Base-by-base conservation (phyloP, 2,329 filamentous ascomycete genomes). In the Aspergillus sp. region DNA sequence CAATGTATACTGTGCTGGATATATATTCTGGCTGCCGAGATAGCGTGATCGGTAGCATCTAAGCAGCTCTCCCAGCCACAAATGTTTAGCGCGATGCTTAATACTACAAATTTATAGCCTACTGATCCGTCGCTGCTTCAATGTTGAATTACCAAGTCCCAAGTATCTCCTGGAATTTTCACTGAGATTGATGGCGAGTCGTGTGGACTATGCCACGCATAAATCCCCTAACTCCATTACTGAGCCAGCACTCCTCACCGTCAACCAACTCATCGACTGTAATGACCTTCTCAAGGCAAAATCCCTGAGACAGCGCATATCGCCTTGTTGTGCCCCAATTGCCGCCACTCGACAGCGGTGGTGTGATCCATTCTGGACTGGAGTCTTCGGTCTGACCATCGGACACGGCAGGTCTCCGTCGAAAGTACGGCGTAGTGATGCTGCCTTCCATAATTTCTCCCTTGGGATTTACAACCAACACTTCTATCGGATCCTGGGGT, bases 181-280 rank as follows among this genome's bases (percentile, higher is more conserved):
- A 19, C 19, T 19, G 19, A 19, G 19, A 19, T 19, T 2, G 19
- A 19, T 19, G 19, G 19, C 19, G 19, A 19, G 19, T 19, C 19
- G 19, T 19, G 19, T 19, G 19, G 19, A 67, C 44, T 27, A 55
- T 47, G 27, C 65, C 68, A n/a, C 46, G 58, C 34, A 83, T 72
- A 53, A 95, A 95, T 0, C 91, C 91, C 51, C 86, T 78, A 1
- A 91, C 85, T 0, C 87, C 90, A 64, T 91, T 96, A 64, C 90
- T 95, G 42, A 96, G 69, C 86, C 89, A 95, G 49, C 90, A 86
- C 42, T 83, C 76, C 64, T 96, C 90, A 1, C 84, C 87, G 50
- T 88, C 74, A 4, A 73, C 60, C 9, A 95, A 64, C 6, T 82
- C 82, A 9, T 75, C 68, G 2, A 71, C 72, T n/a, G 64, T 64